phyloP scores from a whole-genome alignment of 1,284 basidiomycete species.

The Thelephora terrestris region DNA sequence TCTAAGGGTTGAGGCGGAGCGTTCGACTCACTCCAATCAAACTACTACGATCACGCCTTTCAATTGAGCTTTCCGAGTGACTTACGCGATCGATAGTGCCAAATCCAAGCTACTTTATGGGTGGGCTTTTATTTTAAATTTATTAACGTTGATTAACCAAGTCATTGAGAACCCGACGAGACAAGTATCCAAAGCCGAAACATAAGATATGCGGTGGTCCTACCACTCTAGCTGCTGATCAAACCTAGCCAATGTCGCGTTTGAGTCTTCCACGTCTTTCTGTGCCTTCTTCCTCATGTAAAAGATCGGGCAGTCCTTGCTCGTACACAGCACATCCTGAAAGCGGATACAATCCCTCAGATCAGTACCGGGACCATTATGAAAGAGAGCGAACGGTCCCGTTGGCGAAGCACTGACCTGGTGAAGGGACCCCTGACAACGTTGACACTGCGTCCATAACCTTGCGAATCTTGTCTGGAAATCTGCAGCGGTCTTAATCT shows the following conservation, averaged over 20 bases:
- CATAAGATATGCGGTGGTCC: slow-evolving; percentile 35
- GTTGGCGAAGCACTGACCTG: slow-evolving; percentile 42
- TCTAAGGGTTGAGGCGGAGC: too few species aligned
- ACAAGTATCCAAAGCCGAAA: background rate
- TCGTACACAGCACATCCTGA: slow-evolving; percentile 92
- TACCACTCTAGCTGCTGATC: slow-evolving; percentile 38
- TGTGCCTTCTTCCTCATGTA: slow-evolving; percentile 96
- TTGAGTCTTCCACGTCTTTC: slow-evolving; percentile 87
- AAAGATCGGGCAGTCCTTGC: slow-evolving; percentile 96
- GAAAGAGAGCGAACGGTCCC: background rate
- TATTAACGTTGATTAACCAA: too few species aligned
- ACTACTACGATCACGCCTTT: too few species aligned
- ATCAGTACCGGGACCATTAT: background rate
- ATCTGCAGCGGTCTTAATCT: slow-evolving; percentile 64
- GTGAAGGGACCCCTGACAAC: slow-evolving; percentile 92
- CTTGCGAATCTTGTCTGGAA: slow-evolving; percentile 86
- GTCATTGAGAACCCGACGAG: too few species aligned
- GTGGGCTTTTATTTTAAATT: too few species aligned
- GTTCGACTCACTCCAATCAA: too few species aligned
- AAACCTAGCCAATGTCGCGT: slow-evolving; percentile 72
- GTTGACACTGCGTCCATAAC: slow-evolving; percentile 94
- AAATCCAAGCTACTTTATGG: too few species aligned
- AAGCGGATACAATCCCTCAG: background rate
- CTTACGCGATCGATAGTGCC: too few species aligned
- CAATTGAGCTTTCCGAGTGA: too few species aligned